phyloP scores from a whole-genome alignment of 495 filamentous ascomycete genomes.

The Neurospora terricola region DNA sequence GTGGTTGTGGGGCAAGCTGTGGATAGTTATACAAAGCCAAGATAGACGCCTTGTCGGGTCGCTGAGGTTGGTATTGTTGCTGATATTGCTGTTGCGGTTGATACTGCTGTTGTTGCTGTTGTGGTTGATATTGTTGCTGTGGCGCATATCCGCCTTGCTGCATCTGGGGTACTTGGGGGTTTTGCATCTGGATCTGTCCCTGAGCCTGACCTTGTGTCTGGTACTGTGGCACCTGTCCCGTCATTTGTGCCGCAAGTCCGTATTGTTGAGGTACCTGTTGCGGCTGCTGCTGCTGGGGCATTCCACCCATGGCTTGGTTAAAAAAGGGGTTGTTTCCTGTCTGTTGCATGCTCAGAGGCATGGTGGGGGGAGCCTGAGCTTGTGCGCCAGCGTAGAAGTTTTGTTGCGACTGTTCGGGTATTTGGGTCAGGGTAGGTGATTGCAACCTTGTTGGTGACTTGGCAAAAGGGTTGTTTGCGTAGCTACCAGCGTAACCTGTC shows the following conservation, averaged over 20 bases:
- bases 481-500: conserved; percentile 16
- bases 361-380: conserved; percentile 5
- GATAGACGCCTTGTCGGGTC: conserved; percentile 69
- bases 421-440: conserved; percentile 36
- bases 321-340: conserved; percentile 48
- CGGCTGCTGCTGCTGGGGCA: conserved; percentile 24
- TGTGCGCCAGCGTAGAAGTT: conserved; percentile 28
- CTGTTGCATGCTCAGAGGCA: conserved; percentile 24
- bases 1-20: conserved; percentile 48
- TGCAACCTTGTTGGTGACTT: conserved; percentile 36
- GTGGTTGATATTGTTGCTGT: neutral
- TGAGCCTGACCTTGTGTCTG: conserved; percentile 23
- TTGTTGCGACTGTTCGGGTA: conserved; percentile 42
- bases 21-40: conserved; percentile 78
- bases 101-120: conserved; percentile 24
- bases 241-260: conserved; percentile 10
- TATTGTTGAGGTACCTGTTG: conserved; percentile 24
- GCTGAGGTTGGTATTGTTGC: conserved; percentile 23
- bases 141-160: neutral
- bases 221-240: conserved; percentile 12
- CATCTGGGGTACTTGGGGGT: neutral
- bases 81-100: conserved; percentile 21
- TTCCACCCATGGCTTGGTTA: conserved; percentile 20
- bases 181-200: conserved; percentile 20
- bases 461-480: conserved; percentile 35